These are phyloP conservation scores for Salpingoeca rosetta DNA, from an alignment of 78 protist species.

Conservation along the genomic window DNA sequence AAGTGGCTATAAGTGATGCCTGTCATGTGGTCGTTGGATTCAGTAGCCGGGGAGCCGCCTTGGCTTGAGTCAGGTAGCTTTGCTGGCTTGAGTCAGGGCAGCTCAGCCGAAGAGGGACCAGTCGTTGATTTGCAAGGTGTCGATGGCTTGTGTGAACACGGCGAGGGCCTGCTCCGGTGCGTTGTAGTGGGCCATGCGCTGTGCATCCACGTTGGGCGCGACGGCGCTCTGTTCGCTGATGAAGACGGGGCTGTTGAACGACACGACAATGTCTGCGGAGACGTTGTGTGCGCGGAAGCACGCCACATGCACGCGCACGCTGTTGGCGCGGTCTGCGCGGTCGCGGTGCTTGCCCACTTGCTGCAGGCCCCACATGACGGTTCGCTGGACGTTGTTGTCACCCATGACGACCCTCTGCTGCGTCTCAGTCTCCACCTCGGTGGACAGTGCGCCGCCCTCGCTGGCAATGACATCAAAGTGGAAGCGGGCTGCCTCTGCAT, in stretches of 20 bases:
- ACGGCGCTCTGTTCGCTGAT: too few species aligned
- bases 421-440: neutral
- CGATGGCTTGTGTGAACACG: too few species aligned
- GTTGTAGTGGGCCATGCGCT: too few species aligned
- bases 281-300: neutral
- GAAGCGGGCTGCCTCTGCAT: neutral
- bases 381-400: neutral
- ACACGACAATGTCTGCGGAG: neutral
- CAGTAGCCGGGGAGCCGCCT: too few species aligned
- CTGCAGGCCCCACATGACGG: neutral
- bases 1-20: too few species aligned
- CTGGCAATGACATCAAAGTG: constrained; percentile 2
- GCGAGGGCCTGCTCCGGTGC: too few species aligned
- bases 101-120: too few species aligned
- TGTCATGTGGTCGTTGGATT: too few species aligned
- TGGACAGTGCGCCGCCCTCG: neutral
- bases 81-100: too few species aligned
- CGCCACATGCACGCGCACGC: neutral
- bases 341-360: neutral
- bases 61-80: too few species aligned
- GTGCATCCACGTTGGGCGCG: too few species aligned
- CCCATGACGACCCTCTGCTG: neutral
- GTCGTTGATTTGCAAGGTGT: too few species aligned
- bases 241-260: neutral
- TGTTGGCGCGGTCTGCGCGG: neutral